Conservation (phyloP, 148 eudicot genomes). For the Camellia lanceoleosa region DNA sequence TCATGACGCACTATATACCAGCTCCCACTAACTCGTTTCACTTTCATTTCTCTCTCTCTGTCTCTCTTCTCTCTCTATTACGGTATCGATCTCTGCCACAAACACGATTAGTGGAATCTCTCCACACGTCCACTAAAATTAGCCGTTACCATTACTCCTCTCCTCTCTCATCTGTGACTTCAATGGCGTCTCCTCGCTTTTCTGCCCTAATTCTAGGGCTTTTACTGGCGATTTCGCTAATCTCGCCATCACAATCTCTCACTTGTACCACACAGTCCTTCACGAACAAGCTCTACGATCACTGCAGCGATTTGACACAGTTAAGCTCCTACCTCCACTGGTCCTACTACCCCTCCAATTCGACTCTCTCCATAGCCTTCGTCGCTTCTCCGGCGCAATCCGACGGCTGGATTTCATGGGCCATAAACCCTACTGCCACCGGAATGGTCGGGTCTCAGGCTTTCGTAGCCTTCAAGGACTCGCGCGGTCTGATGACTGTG, state of each 20-base stretch:
- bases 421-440: conserved; percentile 55
- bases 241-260: conserved; percentile 33
- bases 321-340: conserved; percentile 58
- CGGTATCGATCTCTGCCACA: not conserved
- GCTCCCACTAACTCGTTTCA: not conserved
- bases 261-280: conserved; percentile 56
- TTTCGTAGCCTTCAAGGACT: conserved; percentile 42
- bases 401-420: conserved; percentile 79
- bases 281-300: conserved; percentile 30
- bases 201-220: conserved; percentile 8
- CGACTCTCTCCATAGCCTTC: conserved; percentile 63
- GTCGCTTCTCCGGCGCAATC: conserved; percentile 41
- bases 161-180: not conserved
- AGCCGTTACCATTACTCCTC: not conserved
- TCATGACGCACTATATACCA: not conserved
- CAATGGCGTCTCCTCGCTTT: conserved; percentile 22
- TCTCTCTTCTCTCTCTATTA: too few relatives aligned
- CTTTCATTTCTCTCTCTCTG: not conserved
- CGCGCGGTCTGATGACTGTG: conserved; percentile 42
- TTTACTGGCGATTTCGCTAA: conserved; percentile 1
- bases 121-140: not conserved
- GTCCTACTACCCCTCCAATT: conserved; percentile 39
- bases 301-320: conserved; percentile 48
- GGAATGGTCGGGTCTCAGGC: conserved; percentile 72
- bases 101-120: not conserved